phyloP scores from a whole-genome alignment of 2,329 filamentous ascomycete genomes.

The Cryphonectria nitschkei region DNA sequence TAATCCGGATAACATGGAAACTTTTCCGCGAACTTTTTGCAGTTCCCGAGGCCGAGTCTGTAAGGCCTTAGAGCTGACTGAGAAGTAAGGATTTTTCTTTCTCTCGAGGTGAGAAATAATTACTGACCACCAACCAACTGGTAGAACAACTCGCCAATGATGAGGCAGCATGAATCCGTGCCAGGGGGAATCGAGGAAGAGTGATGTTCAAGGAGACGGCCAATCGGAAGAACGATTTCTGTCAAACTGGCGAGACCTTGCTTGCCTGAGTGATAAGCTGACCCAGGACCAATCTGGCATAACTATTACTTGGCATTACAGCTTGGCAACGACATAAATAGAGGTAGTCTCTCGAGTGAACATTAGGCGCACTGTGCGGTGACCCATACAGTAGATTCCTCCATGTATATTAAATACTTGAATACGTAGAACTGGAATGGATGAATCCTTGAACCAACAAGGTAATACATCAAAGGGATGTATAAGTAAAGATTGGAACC shows the following conservation, averaged over 20 bases:
- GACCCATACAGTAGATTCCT: too few relatives aligned
- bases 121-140: neutral
- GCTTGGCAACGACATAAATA: too few relatives aligned
- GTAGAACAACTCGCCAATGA: neutral
- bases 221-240: neutral
- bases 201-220: neutral
- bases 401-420: too few relatives aligned
- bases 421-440: too few relatives aligned
- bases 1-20: neutral
- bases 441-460: too few relatives aligned
- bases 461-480: too few relatives aligned
- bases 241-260: neutral
- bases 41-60: neutral
- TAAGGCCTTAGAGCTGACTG: neutral
- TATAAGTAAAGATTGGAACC: too few relatives aligned
- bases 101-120: too few relatives aligned
- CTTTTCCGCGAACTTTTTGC: neutral
- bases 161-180: neutral
- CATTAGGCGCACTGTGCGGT: too few relatives aligned
- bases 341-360: too few relatives aligned
- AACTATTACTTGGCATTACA: too few relatives aligned
- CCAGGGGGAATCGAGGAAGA: neutral
- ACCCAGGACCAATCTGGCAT: neutral
- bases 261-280: neutral
- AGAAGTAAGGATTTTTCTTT: neutral